Percentiles rank a stretch among this genome's conserved stretches.
Conservation (phyloP, 768 basidiomycete genomes). For the Mycena filopes region DNA sequence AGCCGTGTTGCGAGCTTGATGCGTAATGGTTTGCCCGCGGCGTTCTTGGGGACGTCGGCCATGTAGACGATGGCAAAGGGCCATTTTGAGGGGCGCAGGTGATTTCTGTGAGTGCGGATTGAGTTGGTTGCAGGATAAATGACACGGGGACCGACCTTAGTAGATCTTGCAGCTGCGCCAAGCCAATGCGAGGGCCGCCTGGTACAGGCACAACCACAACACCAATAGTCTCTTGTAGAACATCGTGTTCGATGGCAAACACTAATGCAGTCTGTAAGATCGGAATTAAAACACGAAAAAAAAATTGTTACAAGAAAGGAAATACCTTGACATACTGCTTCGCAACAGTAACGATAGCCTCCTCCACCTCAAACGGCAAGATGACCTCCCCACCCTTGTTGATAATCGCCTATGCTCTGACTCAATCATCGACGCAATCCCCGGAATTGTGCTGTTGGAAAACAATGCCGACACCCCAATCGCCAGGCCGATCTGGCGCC, state of each 20-base stretch:
- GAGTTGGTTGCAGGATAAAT: not conserved
- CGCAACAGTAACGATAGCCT: slow-evolving; percentile 58
- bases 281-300: not conserved
- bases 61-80: slow-evolving; percentile 60
- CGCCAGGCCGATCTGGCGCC: slow-evolving; percentile 50
- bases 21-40: slow-evolving; percentile 58
- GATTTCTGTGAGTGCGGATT: slow-evolving; percentile 41
- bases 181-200: slow-evolving; percentile 48
- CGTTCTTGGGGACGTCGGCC: slow-evolving; percentile 58
- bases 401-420: slow-evolving; percentile 67
- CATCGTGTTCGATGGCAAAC: slow-evolving; percentile 58
- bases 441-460: slow-evolving; percentile 56
- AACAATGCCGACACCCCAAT: slow-evolving; percentile 54
- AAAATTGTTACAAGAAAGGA: too few relatives aligned
- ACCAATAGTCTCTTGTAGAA: slow-evolving; percentile 59
- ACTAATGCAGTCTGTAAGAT: slow-evolving; percentile 48
- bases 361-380: slow-evolving; percentile 70
- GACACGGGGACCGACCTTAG: slow-evolving; percentile 46
- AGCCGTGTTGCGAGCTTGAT: slow-evolving; percentile 56
- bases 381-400: slow-evolving; percentile 71
- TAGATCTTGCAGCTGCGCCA: slow-evolving; percentile 54
- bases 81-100: slow-evolving; percentile 62
- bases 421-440: slow-evolving; percentile 57
- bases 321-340: slow-evolving; percentile 52
- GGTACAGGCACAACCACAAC: slow-evolving; percentile 52